phyloP scores from a whole-genome alignment of 768 basidiomycete genomes.

The Hypholoma sublateritium region DNA sequence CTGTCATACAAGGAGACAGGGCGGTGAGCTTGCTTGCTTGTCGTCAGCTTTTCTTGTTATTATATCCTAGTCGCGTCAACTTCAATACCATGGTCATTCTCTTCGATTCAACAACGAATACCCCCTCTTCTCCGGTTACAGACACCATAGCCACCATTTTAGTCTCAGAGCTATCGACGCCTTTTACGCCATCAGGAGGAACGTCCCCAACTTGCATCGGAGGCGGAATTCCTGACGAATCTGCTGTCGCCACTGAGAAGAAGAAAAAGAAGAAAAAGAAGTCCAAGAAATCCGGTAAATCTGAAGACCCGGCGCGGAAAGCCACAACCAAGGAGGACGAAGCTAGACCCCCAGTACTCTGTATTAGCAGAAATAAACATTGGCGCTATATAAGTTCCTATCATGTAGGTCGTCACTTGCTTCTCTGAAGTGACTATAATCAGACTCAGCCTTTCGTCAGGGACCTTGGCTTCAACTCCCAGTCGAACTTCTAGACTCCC shows the following conservation, averaged over 20 bases:
- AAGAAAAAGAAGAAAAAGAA: slow-evolving; percentile 77
- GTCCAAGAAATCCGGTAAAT: slow-evolving; percentile 52
- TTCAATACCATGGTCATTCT: slow-evolving; percentile 8
- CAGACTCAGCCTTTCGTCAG: slow-evolving; percentile 38
- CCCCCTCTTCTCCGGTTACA: slow-evolving; percentile 22
- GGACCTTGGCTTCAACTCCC: slow-evolving; percentile 93
- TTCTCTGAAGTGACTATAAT: slow-evolving; percentile 7
- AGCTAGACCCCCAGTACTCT: slow-evolving; percentile 63
- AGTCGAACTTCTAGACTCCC: slow-evolving; percentile 79
- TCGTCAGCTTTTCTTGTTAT: not conserved
- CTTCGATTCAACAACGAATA: slow-evolving; percentile 13
- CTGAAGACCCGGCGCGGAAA: slow-evolving; percentile 36
- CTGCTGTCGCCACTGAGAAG: slow-evolving; percentile 24
- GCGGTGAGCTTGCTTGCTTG: slow-evolving; percentile 1
- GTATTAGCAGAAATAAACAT: slow-evolving; percentile 91
- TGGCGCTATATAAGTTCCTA: slow-evolving; percentile 93
- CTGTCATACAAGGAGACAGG: not conserved
- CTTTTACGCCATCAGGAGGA: slow-evolving; percentile 29
- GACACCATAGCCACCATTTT: slow-evolving; percentile 16
- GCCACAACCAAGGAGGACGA: slow-evolving; percentile 33
- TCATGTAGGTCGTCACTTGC: slow-evolving; percentile 56
- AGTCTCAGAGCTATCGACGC: slow-evolving; percentile 25
- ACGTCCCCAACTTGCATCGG: slow-evolving; percentile 29
- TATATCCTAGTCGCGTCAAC: not conserved
- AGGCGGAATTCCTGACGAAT: slow-evolving; percentile 21